Conservation (phyloP, 441 rosid genomes). For the Pelargonium citronellum region DNA sequence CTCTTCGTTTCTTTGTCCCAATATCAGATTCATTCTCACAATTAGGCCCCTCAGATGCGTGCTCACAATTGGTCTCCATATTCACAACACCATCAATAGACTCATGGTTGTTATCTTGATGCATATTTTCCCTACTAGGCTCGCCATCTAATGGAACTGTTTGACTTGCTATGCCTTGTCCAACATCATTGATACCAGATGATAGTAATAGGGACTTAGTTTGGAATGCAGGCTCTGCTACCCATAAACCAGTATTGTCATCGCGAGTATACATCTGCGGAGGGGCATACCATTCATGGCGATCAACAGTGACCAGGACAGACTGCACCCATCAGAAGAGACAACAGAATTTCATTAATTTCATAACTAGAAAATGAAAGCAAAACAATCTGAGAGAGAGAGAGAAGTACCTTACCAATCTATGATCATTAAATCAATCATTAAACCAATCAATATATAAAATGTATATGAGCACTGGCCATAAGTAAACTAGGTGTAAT, state of each 20-base stretch:
- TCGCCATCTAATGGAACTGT: constrained; percentile 31
- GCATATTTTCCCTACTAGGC: constrained; percentile 37
- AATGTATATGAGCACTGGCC: too few relatives aligned
- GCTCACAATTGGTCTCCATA: constrained; percentile 49
- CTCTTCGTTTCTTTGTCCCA: constrained; percentile 58
- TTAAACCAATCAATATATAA: too few relatives aligned
- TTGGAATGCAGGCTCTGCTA: constrained; percentile 54
- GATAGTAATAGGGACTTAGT: constrained; percentile 31
- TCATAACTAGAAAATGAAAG: neutral
- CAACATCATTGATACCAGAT: constrained; percentile 29
- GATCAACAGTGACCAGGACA: constrained; percentile 76
- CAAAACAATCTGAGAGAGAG: neutral
- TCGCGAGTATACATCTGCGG: constrained; percentile 87
- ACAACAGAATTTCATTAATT: neutral
- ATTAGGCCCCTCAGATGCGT: constrained; percentile 35
- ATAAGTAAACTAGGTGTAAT: too few relatives aligned
- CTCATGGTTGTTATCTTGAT: constrained; percentile 43
- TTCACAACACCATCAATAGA: constrained; percentile 43
- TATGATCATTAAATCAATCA: too few relatives aligned
- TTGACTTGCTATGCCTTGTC: constrained; percentile 27
- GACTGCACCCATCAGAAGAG: constrained; percentile 53
- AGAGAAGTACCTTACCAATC: too few relatives aligned
- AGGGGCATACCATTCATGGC: constrained; percentile 96
- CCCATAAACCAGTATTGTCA: constrained; percentile 87
- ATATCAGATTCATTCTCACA: constrained; percentile 44